Percentiles rank a stretch among this genome's conserved stretches.
phyloP scores from a whole-genome alignment of 371 early-diverging fungal genomes.

The Rhizopus sp. region DNA sequence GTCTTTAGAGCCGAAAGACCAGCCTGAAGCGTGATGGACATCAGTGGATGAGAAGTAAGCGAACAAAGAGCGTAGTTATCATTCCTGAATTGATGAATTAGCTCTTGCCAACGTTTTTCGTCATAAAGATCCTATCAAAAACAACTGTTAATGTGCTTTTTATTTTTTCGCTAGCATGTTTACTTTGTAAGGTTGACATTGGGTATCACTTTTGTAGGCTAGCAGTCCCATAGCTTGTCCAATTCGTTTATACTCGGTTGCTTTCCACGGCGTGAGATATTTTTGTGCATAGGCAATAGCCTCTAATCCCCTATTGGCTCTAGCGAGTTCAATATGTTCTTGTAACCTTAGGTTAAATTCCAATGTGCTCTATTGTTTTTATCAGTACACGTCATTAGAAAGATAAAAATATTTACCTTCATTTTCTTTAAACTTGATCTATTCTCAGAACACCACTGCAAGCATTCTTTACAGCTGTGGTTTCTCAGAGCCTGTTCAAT shows the following conservation, averaged over 20 bases:
- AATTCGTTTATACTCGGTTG: constrained; percentile 72
- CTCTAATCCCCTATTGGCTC: constrained; percentile 60
- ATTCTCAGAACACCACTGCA: constrained; percentile 95
- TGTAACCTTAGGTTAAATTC: constrained; percentile 94
- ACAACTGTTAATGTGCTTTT: constrained; percentile 2
- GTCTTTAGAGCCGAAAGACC: constrained; percentile 94
- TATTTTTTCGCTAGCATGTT: background rate
- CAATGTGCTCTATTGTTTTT: constrained; percentile 71
- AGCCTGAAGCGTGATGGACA: constrained; percentile 87
- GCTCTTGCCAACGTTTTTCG: constrained; percentile 73
- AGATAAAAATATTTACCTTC: constrained; percentile 24
- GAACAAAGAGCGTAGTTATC: constrained; percentile 85
- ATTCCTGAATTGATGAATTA: constrained; percentile 77
- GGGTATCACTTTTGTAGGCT: constrained; percentile 75
- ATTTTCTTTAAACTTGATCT: constrained; percentile 77
- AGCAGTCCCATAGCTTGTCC: constrained; percentile 87
- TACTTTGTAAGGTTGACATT: constrained; percentile 77
- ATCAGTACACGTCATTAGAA: background rate
- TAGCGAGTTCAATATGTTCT: constrained; percentile 88
- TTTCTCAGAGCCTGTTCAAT: constrained; percentile 78
- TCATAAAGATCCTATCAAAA: constrained; percentile 64
- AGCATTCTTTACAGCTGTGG: constrained; percentile 80
- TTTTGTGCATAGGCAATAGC: constrained; percentile 88
- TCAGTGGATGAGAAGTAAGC: constrained; percentile 80
- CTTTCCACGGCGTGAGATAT: constrained; percentile 75